A percentile compares a stretch with the other conserved stretches of the same genome.
Evolutionary conservation across 2,329 filamentous ascomycete genomes (phyloP).

Genomic region (Calonectria ilicicola): DNA sequence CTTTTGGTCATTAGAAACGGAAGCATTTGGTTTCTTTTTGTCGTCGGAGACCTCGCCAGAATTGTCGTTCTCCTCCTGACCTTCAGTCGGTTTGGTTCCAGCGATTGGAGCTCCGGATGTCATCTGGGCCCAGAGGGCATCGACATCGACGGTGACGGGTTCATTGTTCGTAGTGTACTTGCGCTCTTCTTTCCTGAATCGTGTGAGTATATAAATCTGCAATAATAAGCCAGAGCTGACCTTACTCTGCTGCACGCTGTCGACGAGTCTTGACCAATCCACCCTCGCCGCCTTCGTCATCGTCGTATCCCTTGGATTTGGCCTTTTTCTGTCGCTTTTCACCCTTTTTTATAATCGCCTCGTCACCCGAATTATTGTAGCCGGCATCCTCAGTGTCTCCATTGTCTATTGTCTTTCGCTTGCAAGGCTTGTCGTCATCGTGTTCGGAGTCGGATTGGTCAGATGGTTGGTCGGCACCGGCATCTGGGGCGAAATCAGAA

Average conservation of each 20-base stretch:
- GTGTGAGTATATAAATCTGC: constrained; percentile 22
- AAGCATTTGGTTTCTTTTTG: constrained; percentile 35
- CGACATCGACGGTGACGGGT: constrained; percentile 77
- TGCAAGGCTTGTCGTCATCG: constrained; percentile 44
- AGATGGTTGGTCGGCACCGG: constrained; percentile 58
- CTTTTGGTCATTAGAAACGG: constrained; percentile 19
- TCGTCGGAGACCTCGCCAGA: constrained; percentile 4
- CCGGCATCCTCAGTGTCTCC: constrained; percentile 57
- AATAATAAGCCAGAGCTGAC: not conserved
- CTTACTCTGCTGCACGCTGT: constrained; percentile 74
- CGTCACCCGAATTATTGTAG: constrained; percentile 79
- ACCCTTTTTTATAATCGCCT: constrained; percentile 74
- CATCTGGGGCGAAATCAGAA: constrained; percentile 77
- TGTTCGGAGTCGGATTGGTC: constrained; percentile 65
- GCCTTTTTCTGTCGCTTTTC: constrained; percentile 64
- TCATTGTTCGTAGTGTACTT: constrained; percentile 64
- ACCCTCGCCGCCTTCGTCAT: constrained; percentile 69
- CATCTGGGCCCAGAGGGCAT: constrained; percentile 78
- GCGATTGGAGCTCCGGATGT: constrained; percentile 52
- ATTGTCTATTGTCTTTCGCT: constrained; percentile 36
- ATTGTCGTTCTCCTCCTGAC: constrained; percentile 20
- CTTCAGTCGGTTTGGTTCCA: constrained; percentile 10
- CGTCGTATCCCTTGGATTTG: constrained; percentile 56
- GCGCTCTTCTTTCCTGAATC: constrained; percentile 66
- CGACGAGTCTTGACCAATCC: constrained; percentile 79